These are phyloP conservation scores for Cubamyces lactineus DNA, from an alignment of 768 basidiomycete genomes.

Conservation along the genomic window DNA sequence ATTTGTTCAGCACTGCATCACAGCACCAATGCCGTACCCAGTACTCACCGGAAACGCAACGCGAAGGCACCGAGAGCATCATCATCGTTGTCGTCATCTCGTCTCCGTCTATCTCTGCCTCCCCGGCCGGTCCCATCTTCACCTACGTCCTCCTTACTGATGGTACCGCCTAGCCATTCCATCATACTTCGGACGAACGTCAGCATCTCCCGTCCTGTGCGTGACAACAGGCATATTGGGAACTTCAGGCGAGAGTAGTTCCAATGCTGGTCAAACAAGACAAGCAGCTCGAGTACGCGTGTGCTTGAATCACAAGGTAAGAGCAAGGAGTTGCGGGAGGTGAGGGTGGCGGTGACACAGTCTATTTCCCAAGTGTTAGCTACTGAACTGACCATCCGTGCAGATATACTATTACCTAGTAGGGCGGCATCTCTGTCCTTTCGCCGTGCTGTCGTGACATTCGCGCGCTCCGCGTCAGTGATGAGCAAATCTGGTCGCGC, in stretches of 20 bases:
- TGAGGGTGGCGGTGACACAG: conserved; percentile 84
- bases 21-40: too few relatives aligned
- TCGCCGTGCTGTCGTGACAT: conserved; percentile 81
- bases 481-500: conserved; percentile 92
- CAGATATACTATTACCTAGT: conserved; percentile 58
- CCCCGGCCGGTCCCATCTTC: conserved; percentile 55
- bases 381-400: not conserved
- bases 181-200: conserved; percentile 95
- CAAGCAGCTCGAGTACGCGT: conserved; percentile 93
- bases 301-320: conserved; percentile 94
- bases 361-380: conserved; percentile 49
- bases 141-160: conserved; percentile 90
- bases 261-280: conserved; percentile 97
- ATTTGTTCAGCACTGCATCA: not conserved
- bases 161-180: conserved; percentile 97
- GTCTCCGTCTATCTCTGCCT: conserved; percentile 44
- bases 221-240: conserved; percentile 93
- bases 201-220: conserved; percentile 91
- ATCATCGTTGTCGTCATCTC: conserved; percentile 61
- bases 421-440: conserved; percentile 90
- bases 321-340: conserved; percentile 79
- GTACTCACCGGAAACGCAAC: conserved; percentile 82
- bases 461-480: conserved; percentile 86
- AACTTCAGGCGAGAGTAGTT: conserved; percentile 80
- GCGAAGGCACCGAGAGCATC: conserved; percentile 85